These are phyloP conservation scores for Colletotrichum chrysophilum DNA, from an alignment of 2,329 filamentous ascomycete species.

Conservation along the genomic window DNA sequence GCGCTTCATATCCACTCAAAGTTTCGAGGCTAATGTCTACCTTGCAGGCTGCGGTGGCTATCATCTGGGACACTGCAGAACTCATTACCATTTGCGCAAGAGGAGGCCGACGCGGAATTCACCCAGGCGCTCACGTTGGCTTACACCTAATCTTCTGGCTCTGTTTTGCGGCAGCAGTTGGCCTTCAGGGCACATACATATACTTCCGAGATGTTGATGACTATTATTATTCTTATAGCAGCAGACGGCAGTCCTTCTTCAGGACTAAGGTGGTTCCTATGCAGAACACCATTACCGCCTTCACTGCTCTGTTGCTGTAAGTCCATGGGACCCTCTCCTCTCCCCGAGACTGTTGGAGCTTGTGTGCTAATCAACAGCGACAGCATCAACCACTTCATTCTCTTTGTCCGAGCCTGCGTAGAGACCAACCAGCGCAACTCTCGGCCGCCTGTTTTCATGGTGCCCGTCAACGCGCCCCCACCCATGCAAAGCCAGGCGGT, in stretches of 20 bases:
- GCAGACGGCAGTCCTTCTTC: background rate
- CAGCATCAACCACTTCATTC: conserved; percentile 37
- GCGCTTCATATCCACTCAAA: background rate
- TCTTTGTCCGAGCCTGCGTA: conserved; percentile 46
- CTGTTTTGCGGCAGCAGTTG: conserved; percentile 29
- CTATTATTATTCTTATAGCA: background rate
- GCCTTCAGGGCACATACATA: conserved; percentile 24
- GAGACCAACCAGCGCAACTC: conserved; percentile 37
- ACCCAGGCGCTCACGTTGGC: conserved; percentile 49
- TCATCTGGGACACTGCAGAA: conserved; percentile 45
- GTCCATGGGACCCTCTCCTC: background rate
- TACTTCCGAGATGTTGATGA: conserved; percentile 3
- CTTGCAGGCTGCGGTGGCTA: conserved; percentile 35
- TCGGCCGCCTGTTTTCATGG: conserved; percentile 5
- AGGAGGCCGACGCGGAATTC: conserved; percentile 38
- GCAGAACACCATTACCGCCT: conserved; percentile 23
- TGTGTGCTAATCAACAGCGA: background rate
- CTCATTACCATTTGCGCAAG: conserved; percentile 39
- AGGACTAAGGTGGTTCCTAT: background rate
- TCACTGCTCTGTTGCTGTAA: conserved; percentile 21
- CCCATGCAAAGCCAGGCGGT: background rate
- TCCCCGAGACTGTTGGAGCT: background rate
- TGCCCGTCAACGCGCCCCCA: background rate
- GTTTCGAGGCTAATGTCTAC: background rate
- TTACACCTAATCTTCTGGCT: conserved; percentile 48